Evolutionary conservation across 2,329 filamentous ascomycete genomes (phyloP).

Genomic region (Sporothrix globosa): DNA sequence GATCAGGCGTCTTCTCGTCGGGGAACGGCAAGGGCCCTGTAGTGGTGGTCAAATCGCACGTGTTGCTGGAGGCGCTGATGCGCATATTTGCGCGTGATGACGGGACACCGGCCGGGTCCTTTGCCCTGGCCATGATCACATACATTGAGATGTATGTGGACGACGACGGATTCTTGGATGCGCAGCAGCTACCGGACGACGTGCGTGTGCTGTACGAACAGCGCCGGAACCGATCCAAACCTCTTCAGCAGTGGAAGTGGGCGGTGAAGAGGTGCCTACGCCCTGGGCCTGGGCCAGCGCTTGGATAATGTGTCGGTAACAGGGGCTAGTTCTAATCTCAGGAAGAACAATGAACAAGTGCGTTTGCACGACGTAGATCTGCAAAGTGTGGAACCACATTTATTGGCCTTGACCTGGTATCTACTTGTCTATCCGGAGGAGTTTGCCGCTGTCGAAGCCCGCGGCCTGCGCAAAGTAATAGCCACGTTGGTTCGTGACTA

Average conservation of each 20-base stretch:
- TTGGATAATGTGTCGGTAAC: no score
- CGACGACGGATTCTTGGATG: slow-evolving; percentile 38
- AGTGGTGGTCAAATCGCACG: slow-evolving; percentile 37
- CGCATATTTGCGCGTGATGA: slow-evolving; percentile 38
- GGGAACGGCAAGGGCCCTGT: slow-evolving; percentile 27
- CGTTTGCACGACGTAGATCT: no score
- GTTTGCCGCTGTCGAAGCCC: slow-evolving; percentile 44
- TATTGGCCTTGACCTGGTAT: no score
- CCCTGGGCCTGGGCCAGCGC: no score
- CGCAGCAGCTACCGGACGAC: slow-evolving; percentile 34
- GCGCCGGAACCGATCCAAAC: neutral
- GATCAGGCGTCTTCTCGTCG: slow-evolving; percentile 34
- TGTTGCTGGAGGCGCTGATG: slow-evolving; percentile 39
- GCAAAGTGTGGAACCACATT: no score
- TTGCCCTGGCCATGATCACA: slow-evolving; percentile 38
- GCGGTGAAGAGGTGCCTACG: no score
- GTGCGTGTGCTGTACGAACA: neutral
- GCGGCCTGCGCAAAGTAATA: slow-evolving; percentile 44
- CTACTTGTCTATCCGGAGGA: neutral
- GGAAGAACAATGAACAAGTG: no score
- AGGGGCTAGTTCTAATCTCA: no score
- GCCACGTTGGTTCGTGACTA: slow-evolving; percentile 39
- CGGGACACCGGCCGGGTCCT: slow-evolving; percentile 35
- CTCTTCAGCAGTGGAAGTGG: slow-evolving; percentile 12
- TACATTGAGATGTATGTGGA: slow-evolving; percentile 40